phyloP scores from a whole-genome alignment of 805 yeast species.

The Metschnikowia amazonensis region DNA sequence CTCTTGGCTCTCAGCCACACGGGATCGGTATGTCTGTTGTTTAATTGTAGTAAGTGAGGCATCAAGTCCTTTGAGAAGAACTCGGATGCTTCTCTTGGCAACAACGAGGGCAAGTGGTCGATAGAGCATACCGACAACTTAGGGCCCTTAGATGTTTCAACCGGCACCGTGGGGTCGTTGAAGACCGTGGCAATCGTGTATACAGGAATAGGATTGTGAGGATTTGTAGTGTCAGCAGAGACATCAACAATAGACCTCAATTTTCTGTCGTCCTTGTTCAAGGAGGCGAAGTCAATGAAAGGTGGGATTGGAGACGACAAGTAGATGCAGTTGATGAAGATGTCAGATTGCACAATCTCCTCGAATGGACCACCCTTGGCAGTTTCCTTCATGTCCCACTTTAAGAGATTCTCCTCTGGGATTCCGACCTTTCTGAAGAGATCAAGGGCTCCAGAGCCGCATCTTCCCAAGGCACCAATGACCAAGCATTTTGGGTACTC shows the following conservation, averaged over 20 bases:
- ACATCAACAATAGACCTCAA: slow-evolving; percentile 94
- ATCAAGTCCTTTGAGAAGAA: slow-evolving; percentile 80
- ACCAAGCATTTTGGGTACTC: slow-evolving; percentile 75
- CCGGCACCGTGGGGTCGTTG: slow-evolving; percentile 84
- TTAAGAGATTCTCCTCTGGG: slow-evolving; percentile 75
- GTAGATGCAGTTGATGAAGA: slow-evolving; percentile 95
- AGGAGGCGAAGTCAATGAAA: slow-evolving; percentile 65
- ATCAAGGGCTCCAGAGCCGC: slow-evolving; percentile 96
- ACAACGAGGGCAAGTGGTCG: slow-evolving; percentile 91
- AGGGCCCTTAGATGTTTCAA: slow-evolving; percentile 75
- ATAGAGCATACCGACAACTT: slow-evolving; percentile 88
- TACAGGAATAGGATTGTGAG: slow-evolving; percentile 96
- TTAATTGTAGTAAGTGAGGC: slow-evolving; percentile 83
- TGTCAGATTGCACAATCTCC: slow-evolving; percentile 84
- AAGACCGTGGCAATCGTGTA: slow-evolving; percentile 88
- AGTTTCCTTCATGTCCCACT: slow-evolving; percentile 98
- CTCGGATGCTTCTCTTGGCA: slow-evolving; percentile 98
- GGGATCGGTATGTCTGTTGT: slow-evolving; percentile 74
- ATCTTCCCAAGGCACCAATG: slow-evolving; percentile 97
- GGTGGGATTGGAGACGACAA: slow-evolving; percentile 92
- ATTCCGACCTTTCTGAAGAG: slow-evolving; percentile 78
- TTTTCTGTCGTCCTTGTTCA: slow-evolving; percentile 66
- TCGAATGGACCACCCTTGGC: slow-evolving; percentile 95
- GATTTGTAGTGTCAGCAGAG: slow-evolving; percentile 97
- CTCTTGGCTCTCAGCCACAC: slow-evolving; percentile 91